A percentile compares a stretch with the other conserved stretches of the same genome.
Conservation (phyloP, 495 filamentous ascomycete species). For the Sordaria brevicollis region DNA sequence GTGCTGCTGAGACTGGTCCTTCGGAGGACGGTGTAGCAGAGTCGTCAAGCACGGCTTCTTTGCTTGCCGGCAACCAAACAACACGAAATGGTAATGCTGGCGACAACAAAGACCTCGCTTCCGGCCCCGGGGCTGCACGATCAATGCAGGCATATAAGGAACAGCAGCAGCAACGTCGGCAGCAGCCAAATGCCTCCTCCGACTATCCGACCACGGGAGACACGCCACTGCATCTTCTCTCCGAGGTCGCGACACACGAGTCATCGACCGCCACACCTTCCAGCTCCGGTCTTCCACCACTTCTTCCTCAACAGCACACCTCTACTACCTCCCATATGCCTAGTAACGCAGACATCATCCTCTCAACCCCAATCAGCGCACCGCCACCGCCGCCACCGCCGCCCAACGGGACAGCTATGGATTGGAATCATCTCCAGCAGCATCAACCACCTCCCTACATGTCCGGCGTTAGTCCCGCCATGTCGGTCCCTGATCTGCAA, state of each 20-base stretch:
- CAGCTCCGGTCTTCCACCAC: background rate
- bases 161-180: conserved; percentile 13
- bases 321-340: background rate
- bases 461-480: background rate
- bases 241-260: conserved; percentile 56
- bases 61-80: background rate
- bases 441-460: background rate
- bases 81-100: conserved; percentile 8
- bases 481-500: background rate
- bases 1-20: background rate
- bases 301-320: conserved; percentile 2
- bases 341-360: background rate
- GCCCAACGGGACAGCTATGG: background rate
- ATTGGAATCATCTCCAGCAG: background rate
- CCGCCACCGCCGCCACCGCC: no score
- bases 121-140: background rate
- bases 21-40: conserved; percentile 6
- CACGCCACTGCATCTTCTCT: conserved; percentile 54
- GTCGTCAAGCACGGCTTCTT: background rate
- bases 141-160: background rate
- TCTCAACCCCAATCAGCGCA: background rate
- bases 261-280: conserved; percentile 11
- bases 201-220: conserved; percentile 27
- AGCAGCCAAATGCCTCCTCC: conserved; percentile 2
- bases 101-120: background rate